Evolutionary conservation across 2,329 filamentous ascomycete species (phyloP), one percentile per base, ranked within the genome.

Genomic region (Cephalotrichum gorgonifer): DNA sequence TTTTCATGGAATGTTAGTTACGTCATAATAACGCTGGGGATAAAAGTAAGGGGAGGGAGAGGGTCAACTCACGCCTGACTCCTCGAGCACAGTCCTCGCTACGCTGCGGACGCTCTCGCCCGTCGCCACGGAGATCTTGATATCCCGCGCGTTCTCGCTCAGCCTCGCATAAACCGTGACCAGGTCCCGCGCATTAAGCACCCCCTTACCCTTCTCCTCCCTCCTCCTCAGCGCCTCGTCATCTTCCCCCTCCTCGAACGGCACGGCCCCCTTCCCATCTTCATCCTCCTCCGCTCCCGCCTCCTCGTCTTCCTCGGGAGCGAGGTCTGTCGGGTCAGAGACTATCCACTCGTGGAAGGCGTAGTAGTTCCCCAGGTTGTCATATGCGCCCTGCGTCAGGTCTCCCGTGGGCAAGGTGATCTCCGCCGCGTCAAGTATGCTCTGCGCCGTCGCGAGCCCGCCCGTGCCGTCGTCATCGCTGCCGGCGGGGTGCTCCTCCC

Each of bases 341-440:
- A 88, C 80, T 46, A 88, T 74, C 62, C 79, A 79, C 60, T 82
- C 76, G 0, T 85, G 81, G 9, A 90, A 61, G 6, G 76, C 69
- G 59, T 91, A 91, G 50, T 83, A 76, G 51, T 79, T 82, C 1
- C 86, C 86, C 45, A 81, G 70, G 33, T 78, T 67, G 60, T 90
- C 86, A 57, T 88, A 91, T 17, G 75, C 81, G 9, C 85, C 85
- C 49, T 86, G 79, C 35, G 78, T 78, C 20, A 90, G 64, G 57
- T 88, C 76, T 0, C 86, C 86, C 0, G 83, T 86, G 0, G 86
- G 85, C 12, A 89, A 66, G 0, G 84, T 88, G 28, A 90, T 76
- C 23, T 83, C 88, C 8, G 81, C 84, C 1, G 89, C 89, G 58
- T 85, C 80, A 6, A 96, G 68, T 50, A 96, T 85, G 49, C 76